These are phyloP conservation scores for Rosa lucieae DNA, from an alignment of 306 rosid genomes.

Conservation along the genomic window DNA sequence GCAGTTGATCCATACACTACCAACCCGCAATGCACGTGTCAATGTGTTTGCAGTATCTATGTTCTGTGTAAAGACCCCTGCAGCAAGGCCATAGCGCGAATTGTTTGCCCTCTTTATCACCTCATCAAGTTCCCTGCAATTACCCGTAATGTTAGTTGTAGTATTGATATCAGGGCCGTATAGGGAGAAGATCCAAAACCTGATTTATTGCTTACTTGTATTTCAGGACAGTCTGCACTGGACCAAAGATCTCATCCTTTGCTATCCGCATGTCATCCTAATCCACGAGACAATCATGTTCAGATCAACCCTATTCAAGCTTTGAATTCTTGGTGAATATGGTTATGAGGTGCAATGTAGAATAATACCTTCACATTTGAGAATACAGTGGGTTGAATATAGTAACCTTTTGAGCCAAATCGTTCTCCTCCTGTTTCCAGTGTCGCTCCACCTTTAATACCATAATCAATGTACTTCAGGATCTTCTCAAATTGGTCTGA, in stretches of 20 bases:
- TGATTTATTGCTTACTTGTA: slow-evolving; percentile 54
- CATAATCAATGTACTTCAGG: slow-evolving; percentile 59
- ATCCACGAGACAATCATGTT: slow-evolving; percentile 17
- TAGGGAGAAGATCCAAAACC: not conserved
- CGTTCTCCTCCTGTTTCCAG: slow-evolving; percentile 89
- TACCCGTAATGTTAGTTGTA: slow-evolving; percentile 16
- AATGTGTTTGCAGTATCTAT: slow-evolving; percentile 71
- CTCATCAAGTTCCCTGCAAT: slow-evolving; percentile 62
- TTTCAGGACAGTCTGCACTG: slow-evolving; percentile 84
- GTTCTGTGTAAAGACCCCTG: slow-evolving; percentile 74
- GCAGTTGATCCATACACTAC: slow-evolving; percentile 83
- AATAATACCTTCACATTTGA: slow-evolving; percentile 68
- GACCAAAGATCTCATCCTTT: slow-evolving; percentile 88
- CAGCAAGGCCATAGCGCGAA: slow-evolving; percentile 77
- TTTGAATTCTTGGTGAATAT: slow-evolving; percentile 8
- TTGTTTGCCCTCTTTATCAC: slow-evolving; percentile 74
- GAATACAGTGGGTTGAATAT: slow-evolving; percentile 85
- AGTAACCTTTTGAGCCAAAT: slow-evolving; percentile 70
- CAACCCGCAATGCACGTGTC: slow-evolving; percentile 70
- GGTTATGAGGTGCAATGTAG: slow-evolving; percentile 10
- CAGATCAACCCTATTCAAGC: slow-evolving; percentile 2
- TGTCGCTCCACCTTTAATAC: slow-evolving; percentile 76
- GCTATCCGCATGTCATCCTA: slow-evolving; percentile 91
- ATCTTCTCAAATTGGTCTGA: slow-evolving; percentile 77
- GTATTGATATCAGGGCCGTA: not conserved